A percentile compares a stretch with the other conserved stretches of the same genome.
Evolutionary conservation across 2,329 filamentous ascomycete species (phyloP).

Genomic region (Pleomassaria siparia): DNA sequence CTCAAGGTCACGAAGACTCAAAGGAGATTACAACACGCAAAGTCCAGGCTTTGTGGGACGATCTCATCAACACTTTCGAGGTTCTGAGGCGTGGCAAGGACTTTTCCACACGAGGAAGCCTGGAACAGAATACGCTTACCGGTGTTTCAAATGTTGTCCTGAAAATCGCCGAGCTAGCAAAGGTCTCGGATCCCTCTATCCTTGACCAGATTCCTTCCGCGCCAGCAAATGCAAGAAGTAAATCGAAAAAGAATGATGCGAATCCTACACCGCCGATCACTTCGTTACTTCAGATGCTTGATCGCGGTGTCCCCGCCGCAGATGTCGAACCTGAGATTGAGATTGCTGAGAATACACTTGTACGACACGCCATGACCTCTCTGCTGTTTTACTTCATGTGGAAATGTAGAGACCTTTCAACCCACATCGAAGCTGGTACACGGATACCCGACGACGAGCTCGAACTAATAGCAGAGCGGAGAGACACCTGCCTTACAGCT

Average conservation of each 20-base stretch:
- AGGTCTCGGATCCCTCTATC: slow-evolving; percentile 72
- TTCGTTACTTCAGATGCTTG: slow-evolving; percentile 70
- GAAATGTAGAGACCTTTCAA: slow-evolving; percentile 66
- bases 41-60: slow-evolving; percentile 82
- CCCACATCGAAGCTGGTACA: slow-evolving; percentile 38
- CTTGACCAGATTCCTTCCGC: slow-evolving; percentile 61
- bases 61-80: slow-evolving; percentile 71
- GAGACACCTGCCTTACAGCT: slow-evolving; percentile 54
- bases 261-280: slow-evolving; percentile 57
- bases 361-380: slow-evolving; percentile 73
- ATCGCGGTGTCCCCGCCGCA: slow-evolving; percentile 68
- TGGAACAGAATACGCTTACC: slow-evolving; percentile 65
- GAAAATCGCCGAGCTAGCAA: slow-evolving; percentile 78
- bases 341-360: slow-evolving; percentile 76
- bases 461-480: slow-evolving; percentile 55
- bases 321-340: slow-evolving; percentile 71
- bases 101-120: slow-evolving; percentile 69
- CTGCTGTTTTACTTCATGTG: slow-evolving; percentile 93
- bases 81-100: slow-evolving; percentile 69
- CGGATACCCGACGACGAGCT: slow-evolving; percentile 61
- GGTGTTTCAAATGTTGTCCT: slow-evolving; percentile 73
- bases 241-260: slow-evolving; percentile 26
- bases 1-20: slow-evolving; percentile 82
- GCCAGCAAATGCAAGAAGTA: slow-evolving; percentile 44
- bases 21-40: slow-evolving; percentile 83